Evolutionary conservation across 345 rosid genomes (phyloP).

Genomic region (Pistacia integerrima): DNA sequence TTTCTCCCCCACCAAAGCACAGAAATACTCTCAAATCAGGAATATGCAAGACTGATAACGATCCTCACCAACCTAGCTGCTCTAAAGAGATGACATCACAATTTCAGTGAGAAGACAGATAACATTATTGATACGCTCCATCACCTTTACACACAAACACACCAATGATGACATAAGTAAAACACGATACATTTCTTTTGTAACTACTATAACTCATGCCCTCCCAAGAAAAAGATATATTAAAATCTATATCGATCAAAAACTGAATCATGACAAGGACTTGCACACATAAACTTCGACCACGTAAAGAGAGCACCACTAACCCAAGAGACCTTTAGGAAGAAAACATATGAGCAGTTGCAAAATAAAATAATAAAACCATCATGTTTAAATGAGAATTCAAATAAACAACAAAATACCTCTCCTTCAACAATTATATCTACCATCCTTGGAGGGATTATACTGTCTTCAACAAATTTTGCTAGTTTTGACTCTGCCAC

Average conservation of each 20-base stretch:
- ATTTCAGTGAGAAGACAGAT: no score
- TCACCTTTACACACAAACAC: no score
- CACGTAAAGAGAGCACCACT: background rate
- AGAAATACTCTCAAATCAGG: no score
- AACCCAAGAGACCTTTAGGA: background rate
- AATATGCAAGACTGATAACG: no score
- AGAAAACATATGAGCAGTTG: conserved; percentile 8
- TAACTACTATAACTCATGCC: background rate
- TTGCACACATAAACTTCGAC: background rate
- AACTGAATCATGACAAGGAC: background rate
- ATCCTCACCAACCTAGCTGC: no score
- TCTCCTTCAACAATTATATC: conserved; percentile 97
- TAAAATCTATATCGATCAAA: background rate
- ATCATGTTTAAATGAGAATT: conserved; percentile 1
- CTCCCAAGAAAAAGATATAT: background rate
- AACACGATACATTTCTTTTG: no score
- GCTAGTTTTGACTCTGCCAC: conserved; percentile 97
- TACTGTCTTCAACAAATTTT: conserved; percentile 94
- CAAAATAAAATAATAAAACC: conserved; percentile 8
- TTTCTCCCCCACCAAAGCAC: no score
- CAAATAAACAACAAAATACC: conserved; percentile 52
- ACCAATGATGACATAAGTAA: no score
- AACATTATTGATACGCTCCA: no score
- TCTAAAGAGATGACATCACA: no score
- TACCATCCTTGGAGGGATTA: conserved; percentile 94